phyloP scores from a whole-genome alignment of 352 stramenopile species.

The Pythium aquatile region DNA sequence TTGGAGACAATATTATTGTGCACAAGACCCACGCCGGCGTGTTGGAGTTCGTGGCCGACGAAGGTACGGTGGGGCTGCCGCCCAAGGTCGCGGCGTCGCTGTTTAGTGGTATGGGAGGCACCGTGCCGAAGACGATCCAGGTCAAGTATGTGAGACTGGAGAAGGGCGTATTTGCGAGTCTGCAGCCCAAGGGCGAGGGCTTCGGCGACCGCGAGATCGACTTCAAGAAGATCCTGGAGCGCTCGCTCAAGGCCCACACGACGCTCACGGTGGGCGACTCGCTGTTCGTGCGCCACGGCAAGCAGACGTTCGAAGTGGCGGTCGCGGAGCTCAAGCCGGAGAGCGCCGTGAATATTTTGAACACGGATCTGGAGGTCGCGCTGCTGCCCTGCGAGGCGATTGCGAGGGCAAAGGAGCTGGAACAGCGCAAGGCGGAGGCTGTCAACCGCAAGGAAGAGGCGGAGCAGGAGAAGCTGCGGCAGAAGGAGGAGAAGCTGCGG shows the following conservation, averaged over 20 bases:
- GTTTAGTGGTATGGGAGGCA: slow-evolving; percentile 25
- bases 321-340: slow-evolving; percentile 65
- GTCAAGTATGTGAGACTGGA: slow-evolving; percentile 76
- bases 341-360: slow-evolving; percentile 61
- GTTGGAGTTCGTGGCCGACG: slow-evolving; percentile 73
- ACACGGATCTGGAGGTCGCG: slow-evolving; percentile 82
- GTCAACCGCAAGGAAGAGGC: slow-evolving; percentile 29
- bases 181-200: slow-evolving; percentile 64
- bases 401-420: slow-evolving; percentile 34
- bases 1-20: slow-evolving; percentile 1
- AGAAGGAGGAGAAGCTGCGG: slow-evolving; percentile 39
- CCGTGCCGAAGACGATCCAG: slow-evolving; percentile 38
- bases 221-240: slow-evolving; percentile 78
- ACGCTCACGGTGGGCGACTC: slow-evolving; percentile 75
- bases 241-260: slow-evolving; percentile 68
- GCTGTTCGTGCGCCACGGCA: slow-evolving; percentile 72
- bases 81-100: slow-evolving; percentile 77
- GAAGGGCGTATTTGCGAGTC: slow-evolving; percentile 59
- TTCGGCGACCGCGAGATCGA: slow-evolving; percentile 81
- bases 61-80: slow-evolving; percentile 74
- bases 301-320: slow-evolving; percentile 71
- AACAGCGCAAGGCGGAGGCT: slow-evolving; percentile 27
- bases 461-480: slow-evolving; percentile 38
- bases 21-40: slow-evolving; percentile 71
- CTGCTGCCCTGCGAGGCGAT: slow-evolving; percentile 68